A percentile compares a stretch with the other conserved stretches of the same genome.
phyloP scores from a whole-genome alignment of 2,329 filamentous ascomycete species.

The Cucurbitaria berberidis region DNA sequence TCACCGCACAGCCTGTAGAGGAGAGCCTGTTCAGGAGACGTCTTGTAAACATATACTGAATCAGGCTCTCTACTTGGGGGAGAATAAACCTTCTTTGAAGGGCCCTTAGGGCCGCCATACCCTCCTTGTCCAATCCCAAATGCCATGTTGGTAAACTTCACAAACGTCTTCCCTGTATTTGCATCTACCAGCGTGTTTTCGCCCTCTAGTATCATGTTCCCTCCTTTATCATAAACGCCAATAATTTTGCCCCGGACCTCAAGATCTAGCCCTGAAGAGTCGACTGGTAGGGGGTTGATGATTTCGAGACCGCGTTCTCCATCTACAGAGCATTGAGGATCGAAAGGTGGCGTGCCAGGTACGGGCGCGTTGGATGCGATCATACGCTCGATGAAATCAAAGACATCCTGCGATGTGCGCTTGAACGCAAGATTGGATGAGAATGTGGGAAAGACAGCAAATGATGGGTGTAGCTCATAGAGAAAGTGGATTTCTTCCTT shows the following conservation, averaged over 20 bases:
- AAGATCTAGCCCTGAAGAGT: constrained; percentile 46
- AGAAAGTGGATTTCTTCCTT: constrained; percentile 53
- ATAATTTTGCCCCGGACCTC: constrained; percentile 52
- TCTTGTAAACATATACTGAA: constrained; percentile 48
- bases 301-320: constrained; percentile 53
- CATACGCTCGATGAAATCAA: constrained; percentile 50
- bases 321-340: constrained; percentile 52
- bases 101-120: constrained; percentile 53
- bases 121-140: constrained; percentile 57
- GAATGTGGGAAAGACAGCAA: constrained; percentile 57
- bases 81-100: constrained; percentile 38
- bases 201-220: constrained; percentile 52
- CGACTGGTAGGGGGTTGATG: constrained; percentile 46
- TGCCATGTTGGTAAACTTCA: constrained; percentile 48
- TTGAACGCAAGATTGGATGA: constrained; percentile 56
- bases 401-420: constrained; percentile 54
- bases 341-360: constrained; percentile 51
- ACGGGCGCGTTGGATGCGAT: constrained; percentile 36
- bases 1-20: constrained; percentile 57
- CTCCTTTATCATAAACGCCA: constrained; percentile 55
- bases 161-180: constrained; percentile 49
- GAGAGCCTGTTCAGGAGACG: constrained; percentile 49
- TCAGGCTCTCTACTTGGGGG: constrained; percentile 49
- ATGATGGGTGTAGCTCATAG: constrained; percentile 54
- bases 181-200: constrained; percentile 51